Conservation (phyloP, 441 rosid species). For the Syzygium syzygioides region DNA sequence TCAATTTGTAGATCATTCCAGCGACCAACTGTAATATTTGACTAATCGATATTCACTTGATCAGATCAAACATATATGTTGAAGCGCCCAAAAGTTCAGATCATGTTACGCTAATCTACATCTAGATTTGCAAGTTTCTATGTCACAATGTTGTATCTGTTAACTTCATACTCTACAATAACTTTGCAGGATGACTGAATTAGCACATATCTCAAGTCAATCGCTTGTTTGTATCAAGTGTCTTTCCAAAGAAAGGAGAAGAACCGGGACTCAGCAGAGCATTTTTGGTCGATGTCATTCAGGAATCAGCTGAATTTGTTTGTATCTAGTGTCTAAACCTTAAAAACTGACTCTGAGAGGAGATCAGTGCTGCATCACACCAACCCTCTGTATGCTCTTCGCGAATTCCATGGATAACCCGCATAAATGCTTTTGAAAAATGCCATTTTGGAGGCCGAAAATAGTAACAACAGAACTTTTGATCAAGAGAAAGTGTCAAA, state of each 20-base stretch:
- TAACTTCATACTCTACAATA: neutral
- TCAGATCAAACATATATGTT: neutral
- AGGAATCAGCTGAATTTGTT: neutral
- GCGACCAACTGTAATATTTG: neutral
- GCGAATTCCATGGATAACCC: neutral
- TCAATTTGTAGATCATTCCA: neutral
- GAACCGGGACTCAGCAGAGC: neutral
- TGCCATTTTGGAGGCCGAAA: no score
- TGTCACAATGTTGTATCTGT: neutral
- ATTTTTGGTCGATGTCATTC: neutral
- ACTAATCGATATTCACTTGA: neutral
- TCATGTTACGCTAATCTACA: neutral
- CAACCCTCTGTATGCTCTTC: neutral
- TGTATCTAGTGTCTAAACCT: rapidly evolving
- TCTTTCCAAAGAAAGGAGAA: neutral
- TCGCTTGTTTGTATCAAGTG: neutral
- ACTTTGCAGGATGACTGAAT: neutral
- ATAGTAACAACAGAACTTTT: neutral
- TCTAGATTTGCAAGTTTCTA: neutral
- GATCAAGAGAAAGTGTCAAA: neutral
- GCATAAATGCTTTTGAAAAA: neutral
- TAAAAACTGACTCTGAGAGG: rapidly evolving
- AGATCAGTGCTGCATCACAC: neutral
- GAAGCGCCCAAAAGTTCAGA: neutral
- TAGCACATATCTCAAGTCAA: neutral